Evolutionary conservation across 768 basidiomycete species (phyloP).

Genomic region (Coprinopsis marcescibilis): DNA sequence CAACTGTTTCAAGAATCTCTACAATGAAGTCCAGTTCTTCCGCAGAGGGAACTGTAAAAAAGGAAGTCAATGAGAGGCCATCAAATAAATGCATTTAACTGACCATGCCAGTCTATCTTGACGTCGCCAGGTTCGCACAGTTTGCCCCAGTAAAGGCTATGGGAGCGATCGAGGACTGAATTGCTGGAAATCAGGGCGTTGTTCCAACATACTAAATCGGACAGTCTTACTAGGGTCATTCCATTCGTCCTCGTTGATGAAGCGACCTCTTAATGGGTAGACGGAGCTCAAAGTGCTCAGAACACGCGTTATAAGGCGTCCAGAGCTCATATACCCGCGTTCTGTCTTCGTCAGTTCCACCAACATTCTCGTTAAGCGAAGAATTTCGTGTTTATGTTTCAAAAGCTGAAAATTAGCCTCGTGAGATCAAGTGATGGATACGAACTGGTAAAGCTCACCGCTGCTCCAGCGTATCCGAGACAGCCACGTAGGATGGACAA

Average conservation of each 20-base stretch:
- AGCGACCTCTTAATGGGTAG: conserved; percentile 73
- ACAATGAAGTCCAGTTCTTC: conserved; percentile 78
- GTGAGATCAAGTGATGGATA: conserved; percentile 1
- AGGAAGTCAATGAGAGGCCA: conserved; percentile 11
- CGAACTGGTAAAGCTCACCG: conserved; percentile 22
- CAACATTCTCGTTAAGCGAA: conserved; percentile 58
- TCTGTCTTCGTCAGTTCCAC: conserved; percentile 82
- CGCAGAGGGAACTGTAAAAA: conserved; percentile 43
- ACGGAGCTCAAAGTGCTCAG: conserved; percentile 69
- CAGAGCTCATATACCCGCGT: conserved; percentile 79
- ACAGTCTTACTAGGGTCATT: conserved; percentile 54
- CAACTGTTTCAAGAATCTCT: conserved; percentile 68
- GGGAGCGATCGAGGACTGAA: conserved; percentile 56
- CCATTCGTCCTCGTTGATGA: conserved; percentile 83
- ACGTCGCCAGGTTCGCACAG: conserved; percentile 76
- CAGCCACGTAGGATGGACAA: conserved; percentile 79
- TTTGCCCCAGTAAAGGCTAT: conserved; percentile 74
- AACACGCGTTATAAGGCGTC: conserved; percentile 69
- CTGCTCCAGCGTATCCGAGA: conserved; percentile 65
- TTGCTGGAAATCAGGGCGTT: conserved; percentile 6
- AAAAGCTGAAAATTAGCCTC: conserved; percentile 45
- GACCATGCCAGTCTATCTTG: conserved; percentile 85
- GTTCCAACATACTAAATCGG: conserved; percentile 3
- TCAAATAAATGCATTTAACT: conserved; percentile 12
- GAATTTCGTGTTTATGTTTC: conserved; percentile 58